A percentile compares a stretch with the other conserved stretches of the same genome.
These are phyloP conservation scores for Sphagnurus paluster DNA, from an alignment of 1,284 basidiomycete species.

Conservation along the genomic window DNA sequence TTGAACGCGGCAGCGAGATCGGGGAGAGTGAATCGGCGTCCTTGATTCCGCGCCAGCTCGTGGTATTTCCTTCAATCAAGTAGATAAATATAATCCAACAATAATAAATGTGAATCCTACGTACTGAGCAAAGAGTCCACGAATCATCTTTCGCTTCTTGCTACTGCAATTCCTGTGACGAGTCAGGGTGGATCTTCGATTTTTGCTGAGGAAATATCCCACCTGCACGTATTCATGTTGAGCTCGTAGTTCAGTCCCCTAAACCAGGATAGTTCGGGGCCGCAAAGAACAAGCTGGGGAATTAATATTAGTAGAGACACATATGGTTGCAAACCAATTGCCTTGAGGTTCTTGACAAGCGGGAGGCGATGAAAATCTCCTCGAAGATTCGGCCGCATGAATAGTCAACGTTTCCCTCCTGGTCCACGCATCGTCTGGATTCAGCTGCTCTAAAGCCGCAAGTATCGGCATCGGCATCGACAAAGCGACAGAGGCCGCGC, in stretches of 20 bases:
- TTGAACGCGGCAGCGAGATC: slow-evolving; percentile 25
- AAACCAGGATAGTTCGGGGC: slow-evolving; percentile 24
- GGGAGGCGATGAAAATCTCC: slow-evolving; percentile 39
- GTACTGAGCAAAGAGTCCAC: slow-evolving; percentile 7
- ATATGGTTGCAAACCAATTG: too few species aligned
- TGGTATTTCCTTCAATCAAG: slow-evolving; percentile 18
- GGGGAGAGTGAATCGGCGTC: slow-evolving; percentile 13
- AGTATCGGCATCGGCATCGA: slow-evolving; percentile 35
- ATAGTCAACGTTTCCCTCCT: slow-evolving; percentile 26
- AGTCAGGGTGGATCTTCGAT: not conserved
- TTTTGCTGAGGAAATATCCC: not conserved
- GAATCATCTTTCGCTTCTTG: slow-evolving; percentile 6
- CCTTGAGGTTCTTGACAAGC: slow-evolving; percentile 30
- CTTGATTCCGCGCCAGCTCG: slow-evolving; percentile 13
- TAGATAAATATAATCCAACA: not conserved
- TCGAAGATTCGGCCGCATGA: slow-evolving; percentile 30
- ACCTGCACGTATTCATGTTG: slow-evolving; percentile 33
- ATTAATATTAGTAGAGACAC: too few species aligned
- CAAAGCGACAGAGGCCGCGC: slow-evolving; percentile 27
- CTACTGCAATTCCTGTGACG: slow-evolving; percentile 5
- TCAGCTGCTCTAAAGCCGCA: slow-evolving; percentile 29
- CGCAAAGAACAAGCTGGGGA: slow-evolving; percentile 33
- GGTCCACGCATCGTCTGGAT: slow-evolving; percentile 29
- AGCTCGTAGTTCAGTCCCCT: slow-evolving; percentile 16
- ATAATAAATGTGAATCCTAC: not conserved